phyloP scores from a whole-genome alignment of 306 rosid genomes.

The Citrullus colocynthis region DNA sequence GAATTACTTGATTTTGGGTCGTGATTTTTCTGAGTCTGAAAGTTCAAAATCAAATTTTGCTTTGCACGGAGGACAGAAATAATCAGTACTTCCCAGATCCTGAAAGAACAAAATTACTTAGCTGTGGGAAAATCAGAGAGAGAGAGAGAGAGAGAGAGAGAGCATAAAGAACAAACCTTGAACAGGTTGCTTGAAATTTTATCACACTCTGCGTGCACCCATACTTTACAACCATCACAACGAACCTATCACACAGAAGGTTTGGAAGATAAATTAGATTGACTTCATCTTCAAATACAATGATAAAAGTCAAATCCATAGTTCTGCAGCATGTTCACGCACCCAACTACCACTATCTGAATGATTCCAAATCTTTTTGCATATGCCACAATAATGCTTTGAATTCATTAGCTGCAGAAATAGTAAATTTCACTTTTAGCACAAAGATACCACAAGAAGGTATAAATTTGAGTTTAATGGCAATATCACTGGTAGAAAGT shows the following conservation, averaged over 20 bases:
- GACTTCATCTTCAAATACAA: background rate
- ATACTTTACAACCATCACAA: constrained; percentile 96
- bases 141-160: constrained; percentile 7
- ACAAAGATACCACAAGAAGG: constrained; percentile 8
- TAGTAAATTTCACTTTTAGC: background rate
- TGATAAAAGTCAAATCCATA: constrained; percentile 7
- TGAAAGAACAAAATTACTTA: constrained; percentile 29
- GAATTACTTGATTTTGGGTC: constrained; percentile 73
- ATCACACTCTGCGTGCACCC: constrained; percentile 99
- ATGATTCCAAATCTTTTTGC: constrained; percentile 88
- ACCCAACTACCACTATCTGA: constrained; percentile 99
- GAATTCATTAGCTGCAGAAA: constrained; percentile 67
- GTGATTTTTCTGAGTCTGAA: constrained; percentile 80
- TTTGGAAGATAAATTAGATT: constrained; percentile 8
- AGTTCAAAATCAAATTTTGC: constrained; percentile 88
- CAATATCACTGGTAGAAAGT: constrained; percentile 1
- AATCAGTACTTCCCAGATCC: constrained; percentile 89
- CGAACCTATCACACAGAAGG: constrained; percentile 56
- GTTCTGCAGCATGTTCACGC: constrained; percentile 27
- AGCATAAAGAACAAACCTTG: constrained; percentile 42
- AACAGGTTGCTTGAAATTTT: constrained; percentile 66
- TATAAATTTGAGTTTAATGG: background rate
- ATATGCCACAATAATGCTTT: constrained; percentile 92
- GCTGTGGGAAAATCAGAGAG: constrained; percentile 5
- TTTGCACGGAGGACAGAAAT: constrained; percentile 96